These are phyloP conservation scores for Rhizopus arrhizus DNA, from an alignment of 371 early-diverging fungal species.

Conservation along the genomic window DNA sequence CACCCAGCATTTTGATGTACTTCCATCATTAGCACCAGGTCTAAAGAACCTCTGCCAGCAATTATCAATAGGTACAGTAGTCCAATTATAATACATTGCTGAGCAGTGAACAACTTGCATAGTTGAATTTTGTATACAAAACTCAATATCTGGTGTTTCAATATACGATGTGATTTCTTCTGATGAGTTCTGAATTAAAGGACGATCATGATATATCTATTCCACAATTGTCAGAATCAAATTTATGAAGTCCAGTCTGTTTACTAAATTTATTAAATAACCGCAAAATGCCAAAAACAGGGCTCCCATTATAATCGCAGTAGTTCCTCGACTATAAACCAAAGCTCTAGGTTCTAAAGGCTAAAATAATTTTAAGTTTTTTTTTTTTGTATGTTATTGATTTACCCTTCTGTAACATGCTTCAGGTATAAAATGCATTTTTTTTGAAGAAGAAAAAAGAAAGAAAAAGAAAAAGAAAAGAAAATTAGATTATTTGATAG, in stretches of 20 bases:
- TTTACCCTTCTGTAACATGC: slow-evolving; percentile 43
- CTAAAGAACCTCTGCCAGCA: slow-evolving; percentile 18
- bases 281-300: slow-evolving; percentile 37
- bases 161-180: slow-evolving; percentile 25
- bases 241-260: background rate
- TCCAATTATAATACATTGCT: slow-evolving; percentile 34
- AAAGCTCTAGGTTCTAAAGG: slow-evolving; percentile 38
- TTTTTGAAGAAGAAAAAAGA: background rate
- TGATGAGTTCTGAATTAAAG: slow-evolving; percentile 36
- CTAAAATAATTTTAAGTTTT: slow-evolving; percentile 10
- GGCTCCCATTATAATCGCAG: slow-evolving; percentile 31
- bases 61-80: slow-evolving; percentile 11
- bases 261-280: slow-evolving; percentile 35
- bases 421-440: slow-evolving; percentile 49
- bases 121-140: slow-evolving; percentile 39
- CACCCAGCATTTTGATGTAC: slow-evolving; percentile 24
- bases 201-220: slow-evolving; percentile 37
- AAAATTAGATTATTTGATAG: background rate
- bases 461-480: background rate
- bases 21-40: slow-evolving; percentile 5
- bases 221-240: background rate
- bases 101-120: slow-evolving; percentile 29
- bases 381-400: background rate
- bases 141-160: slow-evolving; percentile 40
- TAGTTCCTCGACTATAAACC: slow-evolving; percentile 30